Percentiles rank a stretch among this genome's conserved stretches.
phyloP scores from a whole-genome alignment of 2,329 filamentous ascomycete genomes.

The Ophiostoma ulmi region DNA sequence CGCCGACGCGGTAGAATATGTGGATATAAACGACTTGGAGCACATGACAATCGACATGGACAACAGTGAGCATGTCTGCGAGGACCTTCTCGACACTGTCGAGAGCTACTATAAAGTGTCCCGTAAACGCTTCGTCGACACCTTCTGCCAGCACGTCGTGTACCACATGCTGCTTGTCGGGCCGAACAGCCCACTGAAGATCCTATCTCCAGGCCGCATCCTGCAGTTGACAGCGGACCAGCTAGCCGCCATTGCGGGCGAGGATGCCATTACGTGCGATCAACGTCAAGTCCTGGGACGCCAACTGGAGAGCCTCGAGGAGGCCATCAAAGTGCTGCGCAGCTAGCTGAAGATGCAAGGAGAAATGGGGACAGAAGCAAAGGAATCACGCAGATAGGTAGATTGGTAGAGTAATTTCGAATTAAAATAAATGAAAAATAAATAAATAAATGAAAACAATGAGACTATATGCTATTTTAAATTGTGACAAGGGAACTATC shows the following conservation, averaged over 20 bases:
- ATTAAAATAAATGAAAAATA: no score
- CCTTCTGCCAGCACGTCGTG: conserved; percentile 50
- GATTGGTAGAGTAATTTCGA: no score
- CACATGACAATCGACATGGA: conserved; percentile 23
- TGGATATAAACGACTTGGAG: background rate
- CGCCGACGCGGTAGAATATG: background rate
- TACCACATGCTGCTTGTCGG: conserved; percentile 50
- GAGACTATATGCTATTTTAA: no score
- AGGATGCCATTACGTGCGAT: conserved; percentile 42
- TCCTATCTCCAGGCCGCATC: conserved; percentile 50
- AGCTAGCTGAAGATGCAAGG: background rate
- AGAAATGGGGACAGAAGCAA: no score
- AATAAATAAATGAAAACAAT: no score
- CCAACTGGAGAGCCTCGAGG: conserved; percentile 44
- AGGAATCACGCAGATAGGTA: no score
- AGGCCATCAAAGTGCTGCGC: conserved; percentile 32
- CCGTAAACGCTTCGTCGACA: conserved; percentile 58
- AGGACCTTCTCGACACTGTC: conserved; percentile 57
- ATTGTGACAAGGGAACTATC: no score
- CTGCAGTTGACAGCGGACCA: conserved; percentile 43
- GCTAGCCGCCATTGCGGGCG: conserved; percentile 54
- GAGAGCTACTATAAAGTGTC: conserved; percentile 58
- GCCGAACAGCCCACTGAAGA: conserved; percentile 45
- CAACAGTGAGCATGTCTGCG: conserved; percentile 29
- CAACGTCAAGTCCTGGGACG: conserved; percentile 41